phyloP scores from a whole-genome alignment of 1,139 yeast species.

The Pichia kudriavzevii region DNA sequence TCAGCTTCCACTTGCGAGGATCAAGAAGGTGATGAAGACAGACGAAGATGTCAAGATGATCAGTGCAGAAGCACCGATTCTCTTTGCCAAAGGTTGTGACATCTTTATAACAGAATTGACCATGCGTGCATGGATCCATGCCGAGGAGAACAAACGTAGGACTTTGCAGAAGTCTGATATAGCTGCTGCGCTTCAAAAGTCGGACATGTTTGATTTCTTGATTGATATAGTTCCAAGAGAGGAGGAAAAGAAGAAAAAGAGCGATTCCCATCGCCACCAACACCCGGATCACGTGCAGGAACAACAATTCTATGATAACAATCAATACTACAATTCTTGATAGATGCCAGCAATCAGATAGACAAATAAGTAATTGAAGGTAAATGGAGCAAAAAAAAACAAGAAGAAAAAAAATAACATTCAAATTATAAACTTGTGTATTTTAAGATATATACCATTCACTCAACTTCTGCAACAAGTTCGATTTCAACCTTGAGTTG shows the following conservation, averaged over 20 bases:
- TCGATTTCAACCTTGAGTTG: conserved; percentile 31
- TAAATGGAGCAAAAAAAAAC: neutral
- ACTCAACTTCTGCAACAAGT: conserved; percentile 28
- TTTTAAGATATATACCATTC: neutral
- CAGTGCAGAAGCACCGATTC: conserved; percentile 93
- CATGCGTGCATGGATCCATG: conserved; percentile 98
- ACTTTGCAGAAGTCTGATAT: conserved; percentile 91
- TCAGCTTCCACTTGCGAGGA: conserved; percentile 88
- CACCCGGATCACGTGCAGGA: conserved; percentile 12
- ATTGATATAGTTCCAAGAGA: conserved; percentile 93
- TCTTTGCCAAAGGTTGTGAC: conserved; percentile 97
- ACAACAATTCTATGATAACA: neutral
- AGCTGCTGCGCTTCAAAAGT: conserved; percentile 88
- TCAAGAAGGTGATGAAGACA: conserved; percentile 94
- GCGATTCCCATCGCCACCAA: conserved; percentile 15
- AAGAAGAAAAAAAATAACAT: neutral
- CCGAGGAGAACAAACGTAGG: conserved; percentile 90
- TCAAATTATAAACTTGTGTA: neutral
- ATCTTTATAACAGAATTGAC: conserved; percentile 92
- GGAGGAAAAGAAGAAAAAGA: conserved; percentile 47
- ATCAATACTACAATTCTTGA: conserved; percentile 8
- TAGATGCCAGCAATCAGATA: too few species aligned
- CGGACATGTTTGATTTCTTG: conserved; percentile 94
- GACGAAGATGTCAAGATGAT: conserved; percentile 97
- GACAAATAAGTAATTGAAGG: neutral